Evolutionary conservation across 768 basidiomycete genomes (phyloP).

Genomic region (Trametes maxima): DNA sequence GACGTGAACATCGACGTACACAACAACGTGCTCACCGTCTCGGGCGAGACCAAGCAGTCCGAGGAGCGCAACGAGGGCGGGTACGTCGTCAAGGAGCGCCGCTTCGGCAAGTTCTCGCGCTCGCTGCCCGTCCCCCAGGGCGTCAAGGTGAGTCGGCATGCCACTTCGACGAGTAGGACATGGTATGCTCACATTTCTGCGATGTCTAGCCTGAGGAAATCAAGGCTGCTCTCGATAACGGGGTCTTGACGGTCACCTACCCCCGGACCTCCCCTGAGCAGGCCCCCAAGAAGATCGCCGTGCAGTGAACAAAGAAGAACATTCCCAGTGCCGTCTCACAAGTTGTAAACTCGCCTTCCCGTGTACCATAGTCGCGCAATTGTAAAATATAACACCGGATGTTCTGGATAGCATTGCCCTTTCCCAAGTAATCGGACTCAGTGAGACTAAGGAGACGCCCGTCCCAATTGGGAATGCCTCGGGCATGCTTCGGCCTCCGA

Average conservation of each 20-base stretch:
- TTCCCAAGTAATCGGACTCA: no score
- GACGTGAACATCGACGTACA: slow-evolving; percentile 50
- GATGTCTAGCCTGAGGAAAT: slow-evolving; percentile 41
- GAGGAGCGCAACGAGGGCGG: slow-evolving; percentile 38
- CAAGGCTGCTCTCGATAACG: slow-evolving; percentile 52
- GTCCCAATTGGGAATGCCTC: not conserved
- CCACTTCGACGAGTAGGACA: not conserved
- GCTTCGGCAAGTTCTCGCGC: slow-evolving; percentile 51
- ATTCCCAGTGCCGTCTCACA: not conserved
- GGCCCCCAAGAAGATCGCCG: slow-evolving; percentile 40
- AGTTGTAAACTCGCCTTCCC: not conserved
- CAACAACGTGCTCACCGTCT: slow-evolving; percentile 49
- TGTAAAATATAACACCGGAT: not conserved
- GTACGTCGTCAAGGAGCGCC: slow-evolving; percentile 49
- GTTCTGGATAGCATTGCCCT: no score
- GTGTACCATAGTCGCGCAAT: not conserved
- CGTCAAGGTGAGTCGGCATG: slow-evolving; percentile 41
- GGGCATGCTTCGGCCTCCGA: not conserved
- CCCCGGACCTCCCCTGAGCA: slow-evolving; percentile 46
- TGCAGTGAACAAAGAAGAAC: slow-evolving; percentile 30
- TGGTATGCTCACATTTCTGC: not conserved
- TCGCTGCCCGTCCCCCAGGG: slow-evolving; percentile 51
- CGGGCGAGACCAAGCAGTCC: slow-evolving; percentile 43
- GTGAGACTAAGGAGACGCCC: no score
- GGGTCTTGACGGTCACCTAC: slow-evolving; percentile 55